phyloP scores from a whole-genome alignment of 192 early-diverging fungal species.

The Backusella tuberculispora region DNA sequence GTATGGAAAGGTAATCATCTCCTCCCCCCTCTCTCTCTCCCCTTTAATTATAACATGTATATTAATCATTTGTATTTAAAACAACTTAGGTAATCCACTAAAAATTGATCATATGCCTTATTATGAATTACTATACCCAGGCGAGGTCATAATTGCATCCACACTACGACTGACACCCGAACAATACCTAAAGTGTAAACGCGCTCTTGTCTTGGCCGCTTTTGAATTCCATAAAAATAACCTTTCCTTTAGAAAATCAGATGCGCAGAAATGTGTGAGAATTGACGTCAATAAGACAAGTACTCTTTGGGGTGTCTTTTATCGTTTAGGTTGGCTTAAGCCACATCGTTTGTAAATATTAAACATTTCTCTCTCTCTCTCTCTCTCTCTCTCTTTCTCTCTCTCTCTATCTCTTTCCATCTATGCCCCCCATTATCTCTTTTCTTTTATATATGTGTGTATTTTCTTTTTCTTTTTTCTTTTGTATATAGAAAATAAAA shows the following conservation, averaged over 20 bases:
- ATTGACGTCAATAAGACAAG: slow-evolving; percentile 96
- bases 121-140: slow-evolving; percentile 59
- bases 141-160: slow-evolving; percentile 75
- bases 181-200: slow-evolving; percentile 84
- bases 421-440: not conserved
- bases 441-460: not conserved
- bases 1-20: slow-evolving; percentile 34
- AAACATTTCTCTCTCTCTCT: not conserved
- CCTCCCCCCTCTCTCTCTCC: not conserved
- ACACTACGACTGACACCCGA: slow-evolving; percentile 82
- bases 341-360: slow-evolving; percentile 14
- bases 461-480: not conserved
- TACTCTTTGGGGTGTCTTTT: slow-evolving; percentile 88
- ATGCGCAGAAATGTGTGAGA: slow-evolving; percentile 86
- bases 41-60: not conserved
- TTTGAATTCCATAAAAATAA: slow-evolving; percentile 40
- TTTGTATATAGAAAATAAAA: not conserved
- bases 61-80: not conserved
- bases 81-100: slow-evolving; percentile 43
- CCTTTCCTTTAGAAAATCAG: slow-evolving; percentile 80
- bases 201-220: slow-evolving; percentile 72
- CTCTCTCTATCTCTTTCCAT: not conserved
- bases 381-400: not conserved
- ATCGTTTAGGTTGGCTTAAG: slow-evolving; percentile 79
- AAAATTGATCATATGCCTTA: slow-evolving; percentile 44